These are phyloP conservation scores for Naganishia sp. DNA, from an alignment of 1,284 basidiomycete genomes.

Conservation along the genomic window DNA sequence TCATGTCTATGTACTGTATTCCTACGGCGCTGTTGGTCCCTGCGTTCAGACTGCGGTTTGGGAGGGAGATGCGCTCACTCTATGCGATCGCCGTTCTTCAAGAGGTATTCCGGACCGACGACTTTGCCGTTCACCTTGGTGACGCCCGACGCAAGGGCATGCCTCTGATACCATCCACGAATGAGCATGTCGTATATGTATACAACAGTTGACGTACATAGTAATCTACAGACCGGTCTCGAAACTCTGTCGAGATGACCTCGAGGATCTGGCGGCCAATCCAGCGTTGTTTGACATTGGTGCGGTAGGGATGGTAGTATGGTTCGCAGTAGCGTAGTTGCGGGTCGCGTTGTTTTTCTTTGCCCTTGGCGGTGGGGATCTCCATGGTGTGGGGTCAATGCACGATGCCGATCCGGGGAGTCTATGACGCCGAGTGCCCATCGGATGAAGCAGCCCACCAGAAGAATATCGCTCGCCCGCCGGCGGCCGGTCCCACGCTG, in stretches of 20 bases:
- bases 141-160: conserved; percentile 89
- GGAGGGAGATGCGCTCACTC: conserved; percentile 61
- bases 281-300: conserved; percentile 40
- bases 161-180: conserved; percentile 61
- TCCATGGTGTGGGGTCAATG: neutral
- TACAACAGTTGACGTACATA: conserved; percentile 65
- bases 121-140: conserved; percentile 87
- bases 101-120: conserved; percentile 74
- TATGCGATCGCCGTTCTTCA: conserved; percentile 85
- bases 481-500: neutral
- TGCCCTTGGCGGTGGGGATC: conserved; percentile 1
- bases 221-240: conserved; percentile 86
- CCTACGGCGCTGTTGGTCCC: conserved; percentile 55
- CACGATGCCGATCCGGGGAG: neutral
- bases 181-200: conserved; percentile 7
- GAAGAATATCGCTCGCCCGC: neutral
- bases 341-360: conserved; percentile 25
- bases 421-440: no score
- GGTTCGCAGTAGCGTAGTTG: conserved; percentile 32
- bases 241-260: conserved; percentile 83
- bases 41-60: neutral
- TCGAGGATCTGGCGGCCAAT: conserved; percentile 60
- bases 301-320: conserved; percentile 34
- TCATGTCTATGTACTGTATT: conserved; percentile 95
- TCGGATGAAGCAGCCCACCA: neutral